These are phyloP conservation scores for Paecilomyces variotii DNA, from an alignment of 2,329 filamentous ascomycete species.

Conservation along the genomic window DNA sequence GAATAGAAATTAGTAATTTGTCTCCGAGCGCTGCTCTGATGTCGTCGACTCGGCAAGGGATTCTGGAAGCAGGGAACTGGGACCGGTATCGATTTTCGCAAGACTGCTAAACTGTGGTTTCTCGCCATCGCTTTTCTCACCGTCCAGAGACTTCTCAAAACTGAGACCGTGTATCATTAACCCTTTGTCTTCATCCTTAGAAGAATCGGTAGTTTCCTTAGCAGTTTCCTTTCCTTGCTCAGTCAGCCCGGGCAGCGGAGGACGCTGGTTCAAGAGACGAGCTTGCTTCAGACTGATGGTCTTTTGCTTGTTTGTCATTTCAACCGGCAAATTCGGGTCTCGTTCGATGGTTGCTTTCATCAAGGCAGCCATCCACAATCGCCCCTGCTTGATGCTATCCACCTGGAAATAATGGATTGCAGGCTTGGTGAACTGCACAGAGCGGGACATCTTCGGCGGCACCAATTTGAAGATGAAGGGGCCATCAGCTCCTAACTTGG, in stretches of 20 bases:
- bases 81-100: conserved; percentile 19
- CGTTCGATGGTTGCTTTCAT: conserved; percentile 99
- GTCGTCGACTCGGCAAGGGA: conserved; percentile 14
- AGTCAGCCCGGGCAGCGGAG: conserved; percentile 70
- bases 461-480: conserved; percentile 99
- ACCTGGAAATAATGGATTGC: conserved; percentile 97
- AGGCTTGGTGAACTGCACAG: conserved; percentile 95
- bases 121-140: conserved; percentile 4
- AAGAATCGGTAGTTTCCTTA: conserved; percentile 3
- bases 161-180: conserved; percentile 27
- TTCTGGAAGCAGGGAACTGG: conserved; percentile 19
- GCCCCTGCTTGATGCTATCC: conserved; percentile 77
- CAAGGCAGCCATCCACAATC: conserved; percentile 94
- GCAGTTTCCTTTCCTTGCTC: conserved; percentile 28
- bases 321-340: conserved; percentile 67
- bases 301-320: conserved; percentile 92
- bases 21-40: neutral
- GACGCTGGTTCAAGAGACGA: conserved; percentile 76
- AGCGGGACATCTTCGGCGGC: conserved; percentile 77
- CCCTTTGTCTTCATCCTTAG: conserved; percentile 21
- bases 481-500: conserved; percentile 46
- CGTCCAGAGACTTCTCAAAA: conserved; percentile 9
- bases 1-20: neutral
- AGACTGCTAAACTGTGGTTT: conserved; percentile 5
- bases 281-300: conserved; percentile 91